Conservation (phyloP, 2,329 filamentous ascomycete genomes). For the Shiraia sp. region DNA sequence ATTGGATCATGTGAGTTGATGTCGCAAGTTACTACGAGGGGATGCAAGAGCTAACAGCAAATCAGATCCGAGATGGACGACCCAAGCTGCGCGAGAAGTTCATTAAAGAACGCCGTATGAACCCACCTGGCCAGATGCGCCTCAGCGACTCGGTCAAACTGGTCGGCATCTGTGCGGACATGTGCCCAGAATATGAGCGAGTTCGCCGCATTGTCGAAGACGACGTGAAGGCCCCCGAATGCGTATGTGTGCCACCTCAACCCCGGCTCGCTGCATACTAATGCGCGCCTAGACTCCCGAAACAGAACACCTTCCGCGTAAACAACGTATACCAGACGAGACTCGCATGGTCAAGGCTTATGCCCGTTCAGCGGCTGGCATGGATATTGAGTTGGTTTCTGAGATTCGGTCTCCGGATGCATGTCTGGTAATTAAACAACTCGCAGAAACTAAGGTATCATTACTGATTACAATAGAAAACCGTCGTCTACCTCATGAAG, state of each 20-base stretch:
- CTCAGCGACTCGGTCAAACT: slow-evolving; percentile 65
- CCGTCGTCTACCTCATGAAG: slow-evolving; percentile 50
- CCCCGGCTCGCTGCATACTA: not conserved
- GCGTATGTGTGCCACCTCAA: slow-evolving; percentile 46
- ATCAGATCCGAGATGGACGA: slow-evolving; percentile 47
- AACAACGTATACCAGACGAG: slow-evolving; percentile 51
- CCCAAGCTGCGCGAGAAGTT: slow-evolving; percentile 45
- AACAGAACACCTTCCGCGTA: slow-evolving; percentile 36
- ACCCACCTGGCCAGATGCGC: slow-evolving; percentile 62
- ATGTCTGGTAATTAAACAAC: slow-evolving; percentile 40
- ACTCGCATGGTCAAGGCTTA: slow-evolving; percentile 67
- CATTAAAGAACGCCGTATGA: slow-evolving; percentile 34
- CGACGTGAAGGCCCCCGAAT: slow-evolving; percentile 64
- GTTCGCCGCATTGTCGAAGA: slow-evolving; percentile 65
- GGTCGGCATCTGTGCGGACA: slow-evolving; percentile 64
- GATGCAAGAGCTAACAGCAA: slow-evolving; percentile 11
- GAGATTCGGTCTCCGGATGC: slow-evolving; percentile 62
- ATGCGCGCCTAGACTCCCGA: slow-evolving; percentile 25
- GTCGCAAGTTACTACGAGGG: not conserved
- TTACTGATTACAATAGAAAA: slow-evolving; percentile 35
- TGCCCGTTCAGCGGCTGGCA: slow-evolving; percentile 64
- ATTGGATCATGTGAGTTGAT: slow-evolving; percentile 27
- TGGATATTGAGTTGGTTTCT: slow-evolving; percentile 65
- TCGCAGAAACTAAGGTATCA: slow-evolving; percentile 13
- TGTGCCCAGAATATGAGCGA: slow-evolving; percentile 68